A percentile compares a stretch with the other conserved stretches of the same genome.
Conservation (phyloP, 2,329 filamentous ascomycete species). For the Fusarium pseudograminearum region DNA sequence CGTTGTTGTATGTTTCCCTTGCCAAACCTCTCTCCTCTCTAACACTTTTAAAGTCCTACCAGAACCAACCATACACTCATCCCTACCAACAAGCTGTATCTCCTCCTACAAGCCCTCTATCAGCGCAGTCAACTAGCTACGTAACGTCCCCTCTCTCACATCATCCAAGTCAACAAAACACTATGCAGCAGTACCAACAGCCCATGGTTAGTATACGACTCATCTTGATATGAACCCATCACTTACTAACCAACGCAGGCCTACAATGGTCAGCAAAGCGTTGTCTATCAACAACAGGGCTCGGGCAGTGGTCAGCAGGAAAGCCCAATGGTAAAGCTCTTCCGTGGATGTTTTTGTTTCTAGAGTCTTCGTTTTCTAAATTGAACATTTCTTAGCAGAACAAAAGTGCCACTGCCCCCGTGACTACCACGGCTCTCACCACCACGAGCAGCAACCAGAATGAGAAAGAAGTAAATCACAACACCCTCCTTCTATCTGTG, state of each 20-base stretch:
- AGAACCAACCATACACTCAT: slow-evolving; percentile 37
- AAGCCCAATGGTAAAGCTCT: slow-evolving; percentile 47
- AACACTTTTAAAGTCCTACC: slow-evolving; percentile 38
- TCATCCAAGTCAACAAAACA: slow-evolving; percentile 34
- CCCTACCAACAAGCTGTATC: slow-evolving; percentile 40
- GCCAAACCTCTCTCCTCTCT: neutral
- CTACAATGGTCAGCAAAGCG: slow-evolving; percentile 38
- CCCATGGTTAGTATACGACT: slow-evolving; percentile 24
- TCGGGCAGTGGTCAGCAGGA: slow-evolving; percentile 41
- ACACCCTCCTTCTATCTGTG: neutral
- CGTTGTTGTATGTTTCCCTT: slow-evolving; percentile 29
- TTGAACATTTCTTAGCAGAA: slow-evolving; percentile 43
- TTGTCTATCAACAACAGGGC: slow-evolving; percentile 41
- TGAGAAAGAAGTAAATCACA: slow-evolving; percentile 36
- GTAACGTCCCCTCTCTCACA: slow-evolving; percentile 23
- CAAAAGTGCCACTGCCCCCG: slow-evolving; percentile 32
- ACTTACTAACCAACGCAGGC: slow-evolving; percentile 27
- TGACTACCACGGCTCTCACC: slow-evolving; percentile 30
- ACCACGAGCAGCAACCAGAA: slow-evolving; percentile 19
- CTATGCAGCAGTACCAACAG: slow-evolving; percentile 42
- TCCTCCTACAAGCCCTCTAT: slow-evolving; percentile 39
- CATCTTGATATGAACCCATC: neutral
- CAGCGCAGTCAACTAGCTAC: slow-evolving; percentile 30
- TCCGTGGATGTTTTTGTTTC: slow-evolving; percentile 46
- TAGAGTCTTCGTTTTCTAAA: slow-evolving; percentile 36